These are phyloP conservation scores for Diaporthe caulivora DNA, from an alignment of 2,329 filamentous ascomycete species.

Conservation along the genomic window DNA sequence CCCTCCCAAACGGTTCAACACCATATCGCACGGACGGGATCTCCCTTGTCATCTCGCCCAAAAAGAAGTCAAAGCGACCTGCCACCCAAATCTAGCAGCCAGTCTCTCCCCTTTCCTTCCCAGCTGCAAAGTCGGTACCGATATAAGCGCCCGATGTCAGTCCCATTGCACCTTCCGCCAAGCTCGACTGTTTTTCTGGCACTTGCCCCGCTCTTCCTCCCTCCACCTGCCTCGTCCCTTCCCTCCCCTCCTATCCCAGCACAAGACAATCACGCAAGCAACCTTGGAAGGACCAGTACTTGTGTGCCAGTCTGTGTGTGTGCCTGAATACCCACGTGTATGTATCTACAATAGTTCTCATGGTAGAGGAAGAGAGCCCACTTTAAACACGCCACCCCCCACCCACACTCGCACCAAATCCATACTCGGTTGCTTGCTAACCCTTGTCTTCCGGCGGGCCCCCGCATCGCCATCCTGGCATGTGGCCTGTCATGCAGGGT, in stretches of 20 bases:
- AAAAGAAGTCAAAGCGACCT: background rate
- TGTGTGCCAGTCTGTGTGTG: no score
- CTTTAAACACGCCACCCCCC: constrained; percentile 29
- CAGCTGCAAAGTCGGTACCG: background rate
- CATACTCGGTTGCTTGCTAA: constrained; percentile 16
- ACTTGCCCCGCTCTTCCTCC: no score
- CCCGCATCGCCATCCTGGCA: constrained; percentile 29
- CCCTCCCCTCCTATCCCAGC: background rate
- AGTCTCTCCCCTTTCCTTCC: background rate
- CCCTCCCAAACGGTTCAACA: constrained; percentile 4
- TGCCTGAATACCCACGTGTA: no score
- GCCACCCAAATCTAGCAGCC: background rate
- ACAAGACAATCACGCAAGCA: background rate
- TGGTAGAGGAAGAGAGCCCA: background rate
- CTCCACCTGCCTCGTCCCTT: no score
- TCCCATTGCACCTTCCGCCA: background rate
- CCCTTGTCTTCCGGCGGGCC: constrained; percentile 20
- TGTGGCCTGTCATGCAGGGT: background rate
- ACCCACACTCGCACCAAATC: constrained; percentile 20
- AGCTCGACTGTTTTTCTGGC: no score
- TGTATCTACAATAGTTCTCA: no score
- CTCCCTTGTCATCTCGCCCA: constrained; percentile 17
- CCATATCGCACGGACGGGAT: background rate
- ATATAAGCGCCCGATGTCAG: background rate
- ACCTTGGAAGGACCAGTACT: background rate